Evolutionary conservation across 768 basidiomycete genomes (phyloP), one percentile per base, ranked within the genome.

Genomic region (Amyloporia xantha): DNA sequence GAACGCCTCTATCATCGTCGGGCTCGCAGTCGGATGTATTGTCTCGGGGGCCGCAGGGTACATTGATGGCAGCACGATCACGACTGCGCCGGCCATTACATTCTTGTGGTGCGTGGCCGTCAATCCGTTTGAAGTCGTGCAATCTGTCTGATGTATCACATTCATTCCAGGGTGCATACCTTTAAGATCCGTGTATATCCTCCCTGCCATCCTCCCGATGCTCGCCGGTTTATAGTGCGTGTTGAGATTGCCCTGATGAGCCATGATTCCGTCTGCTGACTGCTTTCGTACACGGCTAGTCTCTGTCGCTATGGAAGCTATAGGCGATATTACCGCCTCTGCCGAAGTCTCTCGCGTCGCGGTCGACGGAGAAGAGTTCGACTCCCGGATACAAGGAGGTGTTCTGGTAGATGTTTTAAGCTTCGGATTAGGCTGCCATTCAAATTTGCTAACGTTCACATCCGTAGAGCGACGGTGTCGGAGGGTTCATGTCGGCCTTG

Each of bases 281-380:
- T 1, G 27, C 2, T 10, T 24, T 19, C n/a, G n/a, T n/a, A n/a
- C n/a, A n/a, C 21, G 35, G 19, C n/a, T 28, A 85, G 80, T 89
- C 5, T 86, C 86, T 0, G 62, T 81, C 0, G 78, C 83, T 0
- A 86, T 91, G 82, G 90, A 91, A 65, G 83, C 86, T 5, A 91
- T 89, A 45, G 89, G 89, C 3, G 90, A 92, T 56, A 79, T 87
- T 55, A 86, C 88, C 1, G 86, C 89, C 0, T 84, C 84, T 11
- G 82, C 84, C 1, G 91, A 93, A 62, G 86, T 88, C 11, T 91
- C 87, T 2, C 78, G 79, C 9, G 71, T 86, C n/a, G 66, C 72
- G 7, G 86, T 92, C 24, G 75, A 79, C 20, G 91, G 89, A 0
- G 72, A 73, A 7, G 79, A 86, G 44, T 92, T 91, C 62, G 89